These are phyloP conservation scores for Biscogniauxia sp. DNA, from an alignment of 2,329 filamentous ascomycete genomes.

Conservation along the genomic window DNA sequence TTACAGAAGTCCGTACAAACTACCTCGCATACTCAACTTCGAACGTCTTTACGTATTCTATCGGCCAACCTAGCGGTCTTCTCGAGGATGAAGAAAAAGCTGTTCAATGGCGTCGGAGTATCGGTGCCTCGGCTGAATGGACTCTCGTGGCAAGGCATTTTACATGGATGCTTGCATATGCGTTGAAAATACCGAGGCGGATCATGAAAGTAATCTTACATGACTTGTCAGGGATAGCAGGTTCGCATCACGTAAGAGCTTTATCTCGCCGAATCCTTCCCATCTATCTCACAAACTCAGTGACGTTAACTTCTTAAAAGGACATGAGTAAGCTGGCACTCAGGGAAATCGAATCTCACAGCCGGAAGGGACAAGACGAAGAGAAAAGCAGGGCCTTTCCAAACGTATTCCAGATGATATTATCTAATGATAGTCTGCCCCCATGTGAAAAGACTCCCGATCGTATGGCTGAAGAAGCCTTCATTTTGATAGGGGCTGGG, in stretches of 20 bases:
- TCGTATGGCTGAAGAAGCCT: conserved; percentile 17
- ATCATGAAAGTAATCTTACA: neutral
- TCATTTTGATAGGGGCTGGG: conserved; percentile 16
- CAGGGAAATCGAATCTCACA: neutral
- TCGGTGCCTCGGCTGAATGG: neutral
- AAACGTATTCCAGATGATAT: conserved; percentile 8
- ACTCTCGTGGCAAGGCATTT: conserved; percentile 4
- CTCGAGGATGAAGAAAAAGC: conserved; percentile 1
- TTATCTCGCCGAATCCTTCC: neutral
- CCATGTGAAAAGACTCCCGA: conserved; percentile 11
- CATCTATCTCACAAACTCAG: neutral
- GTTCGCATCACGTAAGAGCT: conserved; percentile 2
- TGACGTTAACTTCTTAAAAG: neutral
- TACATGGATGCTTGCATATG: conserved; percentile 1
- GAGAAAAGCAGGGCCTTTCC: neutral
- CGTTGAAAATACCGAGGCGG: neutral
- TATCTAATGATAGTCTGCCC: conserved; percentile 10
- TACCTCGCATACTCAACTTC: conserved; percentile 3
- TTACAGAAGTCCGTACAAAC: conserved; percentile 3
- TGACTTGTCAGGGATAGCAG: neutral
- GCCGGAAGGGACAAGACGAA: neutral
- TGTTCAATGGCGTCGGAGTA: conserved; percentile 1
- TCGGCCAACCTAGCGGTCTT: neutral
- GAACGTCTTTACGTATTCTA: neutral
- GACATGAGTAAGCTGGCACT: neutral